These are phyloP conservation scores for Geopyxis carbonaria DNA, from an alignment of 495 filamentous ascomycete species.

Conservation along the genomic window DNA sequence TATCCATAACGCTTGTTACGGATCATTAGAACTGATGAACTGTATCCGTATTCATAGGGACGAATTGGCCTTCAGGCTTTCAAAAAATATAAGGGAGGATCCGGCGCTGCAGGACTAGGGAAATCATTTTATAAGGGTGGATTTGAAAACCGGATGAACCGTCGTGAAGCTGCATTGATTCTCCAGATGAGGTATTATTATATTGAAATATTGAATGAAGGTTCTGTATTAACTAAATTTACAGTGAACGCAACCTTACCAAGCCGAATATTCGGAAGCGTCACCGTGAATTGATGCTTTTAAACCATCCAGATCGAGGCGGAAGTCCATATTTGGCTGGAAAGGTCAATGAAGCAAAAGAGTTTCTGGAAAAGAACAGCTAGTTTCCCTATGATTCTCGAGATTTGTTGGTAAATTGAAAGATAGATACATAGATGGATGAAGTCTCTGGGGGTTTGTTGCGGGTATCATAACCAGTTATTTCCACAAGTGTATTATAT, in stretches of 20 bases:
- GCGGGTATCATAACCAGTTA: too few species aligned
- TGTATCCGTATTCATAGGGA: conserved; percentile 30
- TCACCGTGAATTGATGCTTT: conserved; percentile 87
- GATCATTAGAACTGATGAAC: background rate
- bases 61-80: conserved; percentile 80
- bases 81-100: conserved; percentile 59
- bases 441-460: too few species aligned
- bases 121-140: conserved; percentile 93
- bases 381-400: too few species aligned
- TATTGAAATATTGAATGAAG: background rate
- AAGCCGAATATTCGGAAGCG: conserved; percentile 93
- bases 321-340: conserved; percentile 92
- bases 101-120: conserved; percentile 43
- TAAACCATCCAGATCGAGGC: conserved; percentile 95
- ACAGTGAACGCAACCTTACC: conserved; percentile 64
- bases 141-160: conserved; percentile 86
- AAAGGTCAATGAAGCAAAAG: conserved; percentile 96
- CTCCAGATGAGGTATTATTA: conserved; percentile 64
- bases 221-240: background rate
- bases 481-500: too few species aligned
- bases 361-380: conserved; percentile 67
- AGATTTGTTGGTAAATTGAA: too few species aligned
- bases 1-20: background rate
- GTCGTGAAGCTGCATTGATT: conserved; percentile 78
- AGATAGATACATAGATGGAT: too few species aligned